Evolutionary conservation across 2,329 filamentous ascomycete genomes (phyloP), one percentile per base, ranked within the genome.

Genomic region (Aspergillus brasiliensis): DNA sequence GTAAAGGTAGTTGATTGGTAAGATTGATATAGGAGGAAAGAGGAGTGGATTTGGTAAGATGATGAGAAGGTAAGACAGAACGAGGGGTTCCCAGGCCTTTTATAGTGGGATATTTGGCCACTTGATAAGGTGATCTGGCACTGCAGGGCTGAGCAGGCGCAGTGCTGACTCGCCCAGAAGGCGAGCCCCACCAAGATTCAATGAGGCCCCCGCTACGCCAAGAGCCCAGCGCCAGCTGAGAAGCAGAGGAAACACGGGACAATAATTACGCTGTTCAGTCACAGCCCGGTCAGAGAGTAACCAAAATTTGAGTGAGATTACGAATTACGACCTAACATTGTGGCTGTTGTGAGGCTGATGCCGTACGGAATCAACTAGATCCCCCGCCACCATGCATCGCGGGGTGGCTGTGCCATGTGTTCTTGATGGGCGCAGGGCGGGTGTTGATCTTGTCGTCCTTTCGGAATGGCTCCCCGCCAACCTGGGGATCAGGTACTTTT

Each of bases 31-130:
- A 37, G 25, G 37, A 47, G n/a, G 34, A 25, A 58, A 51, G 34
- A 23, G 52, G 21, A 38, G 42, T 38, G 15, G 31, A 27, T 49
- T 21, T 37, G 25, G 28, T 55, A 31, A 19, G 49, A 60, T 57
- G 54, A 60, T 54, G 42, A 2, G 27, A 46, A 23, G 19, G 48
- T 17, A 53, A 49, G 37, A 57, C 21, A 13, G 19, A 47, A 46
- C 37, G 27, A 49, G 44, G 34, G 61, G 62, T 25, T 46, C 53
- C 37, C 19, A 25, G 11, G 19, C 54, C 44, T 64, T 64, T 61
- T 64, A 64, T 64, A 64, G 54, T 48, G 25, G 34, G 47, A 57
- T 34, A 34, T 56, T 59, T 62, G 60, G 57, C 62, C 62, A 64
- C 60, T 58, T 19, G 47, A 60, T 60, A 60, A 60, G 51, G 52